These are phyloP conservation scores for Silybum marianum DNA, from an alignment of 129 eudicot genomes.

Conservation along the genomic window DNA sequence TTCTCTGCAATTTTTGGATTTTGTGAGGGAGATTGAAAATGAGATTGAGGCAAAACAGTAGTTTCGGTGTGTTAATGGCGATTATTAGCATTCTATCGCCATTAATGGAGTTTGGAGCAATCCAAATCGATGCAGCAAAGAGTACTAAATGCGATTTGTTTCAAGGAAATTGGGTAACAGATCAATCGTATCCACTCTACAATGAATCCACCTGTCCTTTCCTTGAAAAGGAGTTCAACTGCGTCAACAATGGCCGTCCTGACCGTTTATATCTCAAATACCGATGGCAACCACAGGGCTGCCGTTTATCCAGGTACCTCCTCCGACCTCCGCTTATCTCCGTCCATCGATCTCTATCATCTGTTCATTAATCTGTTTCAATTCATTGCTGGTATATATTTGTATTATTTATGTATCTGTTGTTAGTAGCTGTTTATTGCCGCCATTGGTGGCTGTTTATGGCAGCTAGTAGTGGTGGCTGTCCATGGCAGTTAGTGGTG, in stretches of 20 bases:
- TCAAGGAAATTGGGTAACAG: slow-evolving; percentile 69
- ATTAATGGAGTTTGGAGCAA: slow-evolving; percentile 30
- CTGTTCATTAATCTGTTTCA: not conserved
- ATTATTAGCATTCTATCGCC: slow-evolving; percentile 10
- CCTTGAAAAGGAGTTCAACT: slow-evolving; percentile 64
- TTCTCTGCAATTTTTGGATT: not conserved
- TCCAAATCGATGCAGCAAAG: not conserved
- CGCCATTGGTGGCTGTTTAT: slow-evolving; percentile 4
- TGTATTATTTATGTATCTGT: not conserved
- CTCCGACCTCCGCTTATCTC: not conserved
- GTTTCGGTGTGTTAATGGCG: not conserved
- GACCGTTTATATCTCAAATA: slow-evolving; percentile 63
- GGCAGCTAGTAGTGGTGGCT: not conserved
- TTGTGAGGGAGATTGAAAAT: slow-evolving; percentile 26
- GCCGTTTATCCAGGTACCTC: slow-evolving; percentile 58
- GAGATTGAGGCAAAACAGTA: slow-evolving; percentile 23
- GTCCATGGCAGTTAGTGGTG: not conserved
- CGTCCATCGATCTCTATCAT: not conserved
- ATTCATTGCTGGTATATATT: not conserved
- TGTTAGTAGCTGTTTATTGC: not conserved
- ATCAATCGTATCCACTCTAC: slow-evolving; percentile 60
- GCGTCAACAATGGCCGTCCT: slow-evolving; percentile 75
- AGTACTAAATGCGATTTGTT: slow-evolving; percentile 46
- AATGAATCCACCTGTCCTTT: slow-evolving; percentile 59
- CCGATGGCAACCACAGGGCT: slow-evolving; percentile 73